Percentiles rank a stretch among this genome's conserved stretches.
Evolutionary conservation across 371 early-diverging fungal species (phyloP).

Genomic region (Coemansia sp.): DNA sequence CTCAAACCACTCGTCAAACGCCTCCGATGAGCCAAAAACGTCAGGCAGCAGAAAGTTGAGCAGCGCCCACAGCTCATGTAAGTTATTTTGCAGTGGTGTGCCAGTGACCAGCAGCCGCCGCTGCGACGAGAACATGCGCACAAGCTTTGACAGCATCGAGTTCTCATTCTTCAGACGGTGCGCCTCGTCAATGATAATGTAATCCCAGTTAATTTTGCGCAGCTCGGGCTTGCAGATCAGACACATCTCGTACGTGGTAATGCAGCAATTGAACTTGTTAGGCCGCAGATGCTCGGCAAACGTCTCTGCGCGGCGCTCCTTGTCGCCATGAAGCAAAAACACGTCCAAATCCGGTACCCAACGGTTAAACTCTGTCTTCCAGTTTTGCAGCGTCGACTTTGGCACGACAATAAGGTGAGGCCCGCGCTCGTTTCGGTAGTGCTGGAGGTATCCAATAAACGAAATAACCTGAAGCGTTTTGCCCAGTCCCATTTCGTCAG

Average conservation of each 20-base stretch:
- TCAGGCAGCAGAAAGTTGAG: slow-evolving; percentile 97
- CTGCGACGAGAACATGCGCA: slow-evolving; percentile 81
- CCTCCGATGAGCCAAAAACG: slow-evolving; percentile 88
- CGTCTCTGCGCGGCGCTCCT: slow-evolving; percentile 69
- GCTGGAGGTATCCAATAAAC: slow-evolving; percentile 91
- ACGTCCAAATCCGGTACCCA: slow-evolving; percentile 93
- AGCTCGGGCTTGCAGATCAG: slow-evolving; percentile 85
- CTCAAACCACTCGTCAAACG: slow-evolving; percentile 90
- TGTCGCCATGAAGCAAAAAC: slow-evolving; percentile 91
- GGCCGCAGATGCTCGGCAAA: slow-evolving; percentile 59
- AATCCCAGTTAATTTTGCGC: slow-evolving; percentile 87
- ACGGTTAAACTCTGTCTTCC: slow-evolving; percentile 89
- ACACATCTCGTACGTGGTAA: slow-evolving; percentile 98
- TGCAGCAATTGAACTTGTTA: slow-evolving; percentile 61
- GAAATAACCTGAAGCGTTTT: slow-evolving; percentile 98
- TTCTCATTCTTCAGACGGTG: slow-evolving; percentile 99
- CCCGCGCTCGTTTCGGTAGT: slow-evolving; percentile 70
- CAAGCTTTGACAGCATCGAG: slow-evolving; percentile 87
- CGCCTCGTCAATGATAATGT: slow-evolving; percentile 98
- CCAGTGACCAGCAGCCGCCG: slow-evolving; percentile 97
- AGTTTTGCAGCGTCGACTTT: slow-evolving; percentile 97
- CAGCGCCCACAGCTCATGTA: slow-evolving; percentile 98
- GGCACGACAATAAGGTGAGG: slow-evolving; percentile 97
- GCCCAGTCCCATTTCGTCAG: slow-evolving; percentile 99
- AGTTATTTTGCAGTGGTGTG: slow-evolving; percentile 98